Base-by-base conservation (phyloP, 176 grass and related monocot genomes). In the Paspalum notatum region DNA sequence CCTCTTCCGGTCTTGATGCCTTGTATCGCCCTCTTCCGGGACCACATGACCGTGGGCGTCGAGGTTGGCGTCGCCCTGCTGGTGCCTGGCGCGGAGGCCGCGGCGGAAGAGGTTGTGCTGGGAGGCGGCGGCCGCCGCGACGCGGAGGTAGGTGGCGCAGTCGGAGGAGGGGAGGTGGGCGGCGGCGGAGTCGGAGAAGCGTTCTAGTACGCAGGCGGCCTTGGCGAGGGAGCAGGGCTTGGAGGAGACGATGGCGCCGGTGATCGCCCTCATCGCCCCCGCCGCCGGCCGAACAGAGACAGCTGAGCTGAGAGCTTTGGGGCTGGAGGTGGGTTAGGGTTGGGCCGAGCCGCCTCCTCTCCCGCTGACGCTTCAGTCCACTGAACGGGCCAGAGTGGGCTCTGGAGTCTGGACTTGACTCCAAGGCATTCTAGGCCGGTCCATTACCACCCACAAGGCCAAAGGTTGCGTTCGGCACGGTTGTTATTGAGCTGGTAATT, bases 211-310 rank as follows among this genome's bases (percentile, higher is more conserved):
- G 18, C 2, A 1, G 20, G 0, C 8, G 63, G 77, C 82, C 39
- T 49, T 62, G 17, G 0, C 0, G 3, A 64, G 15, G 25, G 82
- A 8, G 65, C 62, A 84, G 18, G 64, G 24, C 47, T 56, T 8
- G 46, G 82, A 76, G 87, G 82, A 71, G 71, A 76, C 7, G 64
- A 85, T 1, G 87, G 14, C 2, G 65, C 87, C 87, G 63, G 71
- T 71, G 63, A 89, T 61, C 24, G 82, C 87, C 71, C 77, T 80
- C 87, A 89, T 89, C 44, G 69, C 60, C 58, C 24, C 24, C 65
- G 67, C 67, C 81, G n/a, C 55, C 72, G 71, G 44, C 52, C 12
- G 41, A 46, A 24, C 27, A 14, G 6, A 53, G 61, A 24, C 27
- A 14, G 6, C 57, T 61, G 58, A 61, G 4, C 17, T 7, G 32